Percentiles rank a stretch among this genome's conserved stretches.
Conservation (phyloP, 2,329 filamentous ascomycete genomes). For the Fusarium buharicum region DNA sequence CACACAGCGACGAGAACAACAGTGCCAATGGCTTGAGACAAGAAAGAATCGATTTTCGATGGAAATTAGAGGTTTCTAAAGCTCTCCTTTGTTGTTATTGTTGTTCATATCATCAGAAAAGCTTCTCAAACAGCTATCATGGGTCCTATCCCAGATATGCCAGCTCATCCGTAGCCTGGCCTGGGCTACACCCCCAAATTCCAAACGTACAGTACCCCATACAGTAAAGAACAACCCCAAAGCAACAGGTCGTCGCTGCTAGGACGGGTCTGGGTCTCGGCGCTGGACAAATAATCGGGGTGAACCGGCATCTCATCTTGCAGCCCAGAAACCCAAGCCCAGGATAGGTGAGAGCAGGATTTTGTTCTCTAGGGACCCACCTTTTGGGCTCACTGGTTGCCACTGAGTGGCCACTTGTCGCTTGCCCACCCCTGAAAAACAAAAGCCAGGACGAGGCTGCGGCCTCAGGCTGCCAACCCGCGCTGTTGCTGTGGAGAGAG, state of each 20-base stretch:
- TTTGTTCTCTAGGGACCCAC: slow-evolving; percentile 34
- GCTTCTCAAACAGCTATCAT: slow-evolving; percentile 24
- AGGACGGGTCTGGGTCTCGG: slow-evolving; percentile 47
- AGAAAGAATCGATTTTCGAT: background rate
- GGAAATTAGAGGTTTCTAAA: background rate
- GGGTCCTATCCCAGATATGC: slow-evolving; percentile 14
- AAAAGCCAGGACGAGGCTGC: slow-evolving; percentile 32
- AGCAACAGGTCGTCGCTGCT: slow-evolving; percentile 9
- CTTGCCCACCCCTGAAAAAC: slow-evolving; percentile 38
- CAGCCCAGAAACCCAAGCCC: slow-evolving; percentile 37
- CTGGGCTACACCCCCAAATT: slow-evolving; percentile 2
- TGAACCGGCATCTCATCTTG: slow-evolving; percentile 51
- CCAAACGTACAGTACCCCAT: slow-evolving; percentile 32
- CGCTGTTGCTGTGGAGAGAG: slow-evolving; percentile 49
- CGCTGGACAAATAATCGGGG: slow-evolving; percentile 49
- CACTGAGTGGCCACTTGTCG: slow-evolving; percentile 38
- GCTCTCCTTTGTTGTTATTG: background rate
- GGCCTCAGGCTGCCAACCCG: slow-evolving; percentile 51
- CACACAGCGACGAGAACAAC: background rate
- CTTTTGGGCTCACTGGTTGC: slow-evolving; percentile 23
- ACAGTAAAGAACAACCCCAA: slow-evolving; percentile 27
- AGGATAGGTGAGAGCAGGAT: slow-evolving; percentile 35
- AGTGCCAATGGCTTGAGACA: background rate
- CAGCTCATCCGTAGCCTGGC: slow-evolving; percentile 21
- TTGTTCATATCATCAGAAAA: slow-evolving; percentile 11